These are phyloP conservation scores for Penicillium sp. DNA, from an alignment of 2,329 filamentous ascomycete genomes.

Conservation along the genomic window DNA sequence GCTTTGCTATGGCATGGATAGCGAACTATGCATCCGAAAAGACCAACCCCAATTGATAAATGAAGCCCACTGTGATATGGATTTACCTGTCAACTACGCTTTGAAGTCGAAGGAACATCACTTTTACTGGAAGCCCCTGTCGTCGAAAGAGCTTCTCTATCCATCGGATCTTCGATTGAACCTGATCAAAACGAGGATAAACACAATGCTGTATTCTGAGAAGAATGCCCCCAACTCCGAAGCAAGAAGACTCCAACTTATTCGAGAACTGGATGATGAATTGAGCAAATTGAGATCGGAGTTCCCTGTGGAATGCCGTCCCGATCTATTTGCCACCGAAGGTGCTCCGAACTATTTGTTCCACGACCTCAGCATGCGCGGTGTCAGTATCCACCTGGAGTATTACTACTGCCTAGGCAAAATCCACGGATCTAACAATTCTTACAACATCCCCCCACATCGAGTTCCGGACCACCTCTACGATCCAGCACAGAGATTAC, in stretches of 20 bases:
- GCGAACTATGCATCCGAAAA: conserved; percentile 24
- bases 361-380: conserved; percentile 27
- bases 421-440: conserved; percentile 22
- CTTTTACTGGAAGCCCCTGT: conserved; percentile 22
- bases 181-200: conserved; percentile 25
- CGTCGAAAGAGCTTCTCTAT: conserved; percentile 21
- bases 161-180: conserved; percentile 26
- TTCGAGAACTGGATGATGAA: conserved; percentile 26
- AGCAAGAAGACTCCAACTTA: conserved; percentile 21
- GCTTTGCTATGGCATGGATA: conserved; percentile 25
- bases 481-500: conserved; percentile 26
- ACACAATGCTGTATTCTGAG: conserved; percentile 20
- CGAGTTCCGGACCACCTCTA: conserved; percentile 11
- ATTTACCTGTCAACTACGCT: conserved; percentile 21
- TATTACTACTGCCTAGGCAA: conserved; percentile 27
- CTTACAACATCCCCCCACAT: background rate
- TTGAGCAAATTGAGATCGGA: conserved; percentile 18
- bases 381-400: conserved; percentile 26
- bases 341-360: conserved; percentile 20
- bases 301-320: conserved; percentile 19
- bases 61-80: conserved; percentile 24
- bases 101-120: conserved; percentile 19
- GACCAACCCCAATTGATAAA: conserved; percentile 21
- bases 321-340: conserved; percentile 19
- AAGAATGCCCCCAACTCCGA: conserved; percentile 14